phyloP scores from a whole-genome alignment of 2,329 filamentous ascomycete genomes.

The Claviceps pazoutovae region DNA sequence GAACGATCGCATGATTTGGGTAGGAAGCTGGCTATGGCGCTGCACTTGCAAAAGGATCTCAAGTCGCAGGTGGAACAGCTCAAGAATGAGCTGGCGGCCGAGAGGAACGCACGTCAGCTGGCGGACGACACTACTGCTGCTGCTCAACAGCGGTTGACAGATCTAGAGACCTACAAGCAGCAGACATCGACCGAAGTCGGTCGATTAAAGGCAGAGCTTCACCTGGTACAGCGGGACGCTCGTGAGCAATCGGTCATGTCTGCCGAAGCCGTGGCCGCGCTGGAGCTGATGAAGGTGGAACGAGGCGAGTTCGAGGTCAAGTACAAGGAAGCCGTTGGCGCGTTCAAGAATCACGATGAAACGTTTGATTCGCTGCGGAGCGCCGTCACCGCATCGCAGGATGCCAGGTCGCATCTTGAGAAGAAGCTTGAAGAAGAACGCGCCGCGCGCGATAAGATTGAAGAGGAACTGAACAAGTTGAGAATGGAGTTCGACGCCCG shows the following conservation, averaged over 20 bases:
- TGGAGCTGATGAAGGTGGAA: slow-evolving; percentile 70
- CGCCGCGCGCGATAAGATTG: slow-evolving; percentile 56
- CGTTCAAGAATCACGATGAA: slow-evolving; percentile 52
- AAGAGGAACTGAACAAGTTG: slow-evolving; percentile 62
- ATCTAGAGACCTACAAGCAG: slow-evolving; percentile 74
- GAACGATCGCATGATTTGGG: slow-evolving; percentile 53
- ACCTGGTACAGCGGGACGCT: slow-evolving; percentile 61
- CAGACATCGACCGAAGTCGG: slow-evolving; percentile 76
- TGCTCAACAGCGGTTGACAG: slow-evolving; percentile 67
- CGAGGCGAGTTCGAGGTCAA: slow-evolving; percentile 62
- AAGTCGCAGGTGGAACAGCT: slow-evolving; percentile 59
- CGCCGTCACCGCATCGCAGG: slow-evolving; percentile 65
- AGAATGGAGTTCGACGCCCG: slow-evolving; percentile 72
- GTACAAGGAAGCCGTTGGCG: slow-evolving; percentile 52
- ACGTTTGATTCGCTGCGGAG: slow-evolving; percentile 63
- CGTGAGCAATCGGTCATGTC: slow-evolving; percentile 69
- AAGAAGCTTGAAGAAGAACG: slow-evolving; percentile 75
- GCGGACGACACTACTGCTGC: slow-evolving; percentile 80
- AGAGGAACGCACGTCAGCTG: slow-evolving; percentile 65
- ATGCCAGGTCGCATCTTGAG: slow-evolving; percentile 65
- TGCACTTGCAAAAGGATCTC: slow-evolving; percentile 70
- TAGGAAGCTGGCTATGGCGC: slow-evolving; percentile 66
- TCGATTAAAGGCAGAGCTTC: slow-evolving; percentile 70
- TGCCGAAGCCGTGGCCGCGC: slow-evolving; percentile 60
- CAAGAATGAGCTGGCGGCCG: slow-evolving; percentile 59